Base-by-base conservation (phyloP, 1,284 basidiomycete genomes). In the Cryptococcus hybrid region DNA sequence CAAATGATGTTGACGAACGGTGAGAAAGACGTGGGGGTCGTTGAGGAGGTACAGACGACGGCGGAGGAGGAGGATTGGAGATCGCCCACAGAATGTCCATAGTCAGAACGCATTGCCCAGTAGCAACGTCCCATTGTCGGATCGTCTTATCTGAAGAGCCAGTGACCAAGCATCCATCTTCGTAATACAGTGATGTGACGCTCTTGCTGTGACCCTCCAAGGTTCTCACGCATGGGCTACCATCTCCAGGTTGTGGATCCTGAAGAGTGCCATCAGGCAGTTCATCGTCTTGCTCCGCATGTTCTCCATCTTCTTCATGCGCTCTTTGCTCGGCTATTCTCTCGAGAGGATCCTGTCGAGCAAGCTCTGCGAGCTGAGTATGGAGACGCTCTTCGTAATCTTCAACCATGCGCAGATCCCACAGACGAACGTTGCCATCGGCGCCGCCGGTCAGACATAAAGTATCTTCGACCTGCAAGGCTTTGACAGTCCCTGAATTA, bases 51-150 rank as follows among this genome's bases (percentile, higher is more conserved):
- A 55, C 82, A 63, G 64, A 60, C 80, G 78, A 58, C 80, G 72
- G 55, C 67, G 82, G 58, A 12, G 61, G 74, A 7, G 87, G 83
- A 1, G 92, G 88, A 79, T 99, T 95, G 13, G 92, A 92, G 67
- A 99, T 97, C 3, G 95, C 95, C 96, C 96, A 99, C 15, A 99
- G 85, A 60, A 99, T 96, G 78, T 99, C 96, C 96, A 99, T 99
- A 9, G 95, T 96, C 81, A 97, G 87, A 51, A 99, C 88, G 75
- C 95, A 98, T 81, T 99, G 95, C 4, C 95, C 95, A 0, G 95
- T 98, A 43, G 86, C 86, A 56, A 99, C 85, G 74, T 99, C 95
- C 96, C 96, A 99, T 76, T 99, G 94, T 2, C 95, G 88, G 58
- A 99, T 84, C 1, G 96, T 99, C 80, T 98, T 97, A 81, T 99